Conservation (phyloP, 768 basidiomycete genomes). For the Boletus tomentosulus region DNA sequence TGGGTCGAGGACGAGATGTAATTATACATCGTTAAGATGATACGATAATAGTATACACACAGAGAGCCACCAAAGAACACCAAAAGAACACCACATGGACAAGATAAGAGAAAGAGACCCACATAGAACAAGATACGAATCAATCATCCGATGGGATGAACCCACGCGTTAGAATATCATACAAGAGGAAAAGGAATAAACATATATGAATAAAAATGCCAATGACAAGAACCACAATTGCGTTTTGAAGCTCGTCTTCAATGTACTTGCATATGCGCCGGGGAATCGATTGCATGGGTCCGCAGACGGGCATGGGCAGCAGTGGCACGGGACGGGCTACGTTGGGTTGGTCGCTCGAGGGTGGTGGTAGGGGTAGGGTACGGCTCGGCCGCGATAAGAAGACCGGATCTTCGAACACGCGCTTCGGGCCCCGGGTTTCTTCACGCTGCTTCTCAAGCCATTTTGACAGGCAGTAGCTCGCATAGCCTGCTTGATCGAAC, state of each 20-base stretch:
- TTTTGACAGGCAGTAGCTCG: constrained; percentile 21
- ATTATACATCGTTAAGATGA: constrained; percentile 11
- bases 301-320: not conserved
- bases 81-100: constrained; percentile 12
- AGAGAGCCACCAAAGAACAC: not conserved
- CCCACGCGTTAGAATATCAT: constrained; percentile 28
- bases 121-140: not conserved
- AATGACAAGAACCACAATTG: constrained; percentile 20
- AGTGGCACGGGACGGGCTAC: not conserved
- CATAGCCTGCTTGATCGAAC: constrained; percentile 26
- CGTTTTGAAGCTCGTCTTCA: constrained; percentile 29
- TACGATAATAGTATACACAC: constrained; percentile 1
- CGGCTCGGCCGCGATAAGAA: constrained; percentile 16
- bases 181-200: constrained; percentile 25
- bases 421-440: constrained; percentile 15
- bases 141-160: constrained; percentile 25
- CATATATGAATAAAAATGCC: constrained; percentile 27
- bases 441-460: constrained; percentile 28
- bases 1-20: not conserved
- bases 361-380: constrained; percentile 11
- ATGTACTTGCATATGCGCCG: constrained; percentile 14
- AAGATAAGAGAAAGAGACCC: not conserved
- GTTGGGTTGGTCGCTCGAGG: not conserved
- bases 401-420: constrained; percentile 20
- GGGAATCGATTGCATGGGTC: constrained; percentile 8